Percentiles rank a stretch among this genome's conserved stretches.
Evolutionary conservation across 139 green algal genomes (phyloP).

Genomic region (Chlorella ohadii): DNA sequence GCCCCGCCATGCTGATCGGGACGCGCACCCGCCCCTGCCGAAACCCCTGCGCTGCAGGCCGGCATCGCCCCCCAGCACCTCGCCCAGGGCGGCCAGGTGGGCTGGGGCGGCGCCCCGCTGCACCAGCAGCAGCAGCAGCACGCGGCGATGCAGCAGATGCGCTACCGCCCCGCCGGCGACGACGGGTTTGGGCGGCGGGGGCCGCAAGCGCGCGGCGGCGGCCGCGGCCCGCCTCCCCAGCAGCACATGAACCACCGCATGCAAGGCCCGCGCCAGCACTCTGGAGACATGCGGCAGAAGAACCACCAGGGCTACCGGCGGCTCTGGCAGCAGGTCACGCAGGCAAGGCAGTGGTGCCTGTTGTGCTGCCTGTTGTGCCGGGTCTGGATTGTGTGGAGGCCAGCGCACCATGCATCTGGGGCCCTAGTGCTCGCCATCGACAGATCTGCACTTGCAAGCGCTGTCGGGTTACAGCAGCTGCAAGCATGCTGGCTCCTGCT

Average conservation of each 20-base stretch:
- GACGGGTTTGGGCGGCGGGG: neutral
- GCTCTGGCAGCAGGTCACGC: constrained; percentile 74
- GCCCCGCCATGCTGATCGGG: too few relatives aligned
- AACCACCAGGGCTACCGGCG: constrained; percentile 61
- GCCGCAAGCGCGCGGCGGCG: too few relatives aligned
- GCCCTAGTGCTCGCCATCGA: too few relatives aligned
- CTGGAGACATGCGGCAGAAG: neutral
- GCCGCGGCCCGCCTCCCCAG: neutral
- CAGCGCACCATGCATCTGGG: too few relatives aligned
- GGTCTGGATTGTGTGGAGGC: too few relatives aligned
- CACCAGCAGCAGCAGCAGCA: neutral
- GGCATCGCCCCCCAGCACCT: too few relatives aligned
- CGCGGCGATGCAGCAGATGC: neutral
- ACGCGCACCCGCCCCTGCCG: neutral
- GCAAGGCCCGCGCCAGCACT: neutral
- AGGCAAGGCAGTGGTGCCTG: constrained; percentile 23
- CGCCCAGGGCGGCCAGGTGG: neutral
- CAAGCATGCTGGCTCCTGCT: too few relatives aligned
- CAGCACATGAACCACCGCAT: neutral
- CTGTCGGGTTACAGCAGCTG: too few relatives aligned
- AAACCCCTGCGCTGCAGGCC: neutral
- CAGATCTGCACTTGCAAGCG: too few relatives aligned
- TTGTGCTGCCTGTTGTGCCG: too few relatives aligned
- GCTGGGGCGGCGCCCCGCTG: constrained; percentile 26
- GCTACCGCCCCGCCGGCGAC: neutral